Evolutionary conservation across 352 stramenopile genomes (phyloP), one percentile per base, ranked within the genome.

Genomic region (Phytophthora ramorum): DNA sequence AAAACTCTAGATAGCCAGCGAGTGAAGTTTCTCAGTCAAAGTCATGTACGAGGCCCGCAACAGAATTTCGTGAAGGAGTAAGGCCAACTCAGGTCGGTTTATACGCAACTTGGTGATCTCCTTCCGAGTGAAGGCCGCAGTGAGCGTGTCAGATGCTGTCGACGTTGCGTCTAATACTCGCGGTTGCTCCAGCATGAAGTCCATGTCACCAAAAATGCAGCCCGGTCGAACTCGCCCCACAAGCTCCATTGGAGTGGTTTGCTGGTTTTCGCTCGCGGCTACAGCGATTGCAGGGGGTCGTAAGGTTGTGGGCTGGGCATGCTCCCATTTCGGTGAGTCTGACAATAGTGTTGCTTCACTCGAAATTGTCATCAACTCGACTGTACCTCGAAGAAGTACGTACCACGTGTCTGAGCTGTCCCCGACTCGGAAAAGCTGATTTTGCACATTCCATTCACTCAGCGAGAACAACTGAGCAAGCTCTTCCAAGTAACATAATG

Each of bases 141-240:
- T 80, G 6, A 89, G 54, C 0, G 77, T 86, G 48, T 71, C 63
- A 13, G 58, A 16, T 19, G 56, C 60, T n/a, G 69, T 86, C 14
- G 66, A 74, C 3, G 70, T 71, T n/a, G 76, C 80, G 56, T 86
- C 71, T 37, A 87, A 66, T n/a, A 76, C 69, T n/a, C 79, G 73
- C 35, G 58, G 38, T 53, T 89, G 79, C 24, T 62, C 52, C 48
- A 91, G 63, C 58, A 87, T 72, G 43, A 84, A 91, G 56, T 88
- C 82, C 76, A 91, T 80, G 40, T 91, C 82, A 13, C 82, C 82
- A 46, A 89, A 88, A 43, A 91, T 83, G 37, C 78, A 87, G 6
- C 79, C 80, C 24, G 79, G 69, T 13, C 76, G 71, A 0, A 88
- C 78, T n/a, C 75, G 79, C 1, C 81, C 71, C 7, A 90, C 73